These are phyloP conservation scores for Pluteus cervinus DNA, from an alignment of 768 basidiomycete genomes.

Conservation along the genomic window DNA sequence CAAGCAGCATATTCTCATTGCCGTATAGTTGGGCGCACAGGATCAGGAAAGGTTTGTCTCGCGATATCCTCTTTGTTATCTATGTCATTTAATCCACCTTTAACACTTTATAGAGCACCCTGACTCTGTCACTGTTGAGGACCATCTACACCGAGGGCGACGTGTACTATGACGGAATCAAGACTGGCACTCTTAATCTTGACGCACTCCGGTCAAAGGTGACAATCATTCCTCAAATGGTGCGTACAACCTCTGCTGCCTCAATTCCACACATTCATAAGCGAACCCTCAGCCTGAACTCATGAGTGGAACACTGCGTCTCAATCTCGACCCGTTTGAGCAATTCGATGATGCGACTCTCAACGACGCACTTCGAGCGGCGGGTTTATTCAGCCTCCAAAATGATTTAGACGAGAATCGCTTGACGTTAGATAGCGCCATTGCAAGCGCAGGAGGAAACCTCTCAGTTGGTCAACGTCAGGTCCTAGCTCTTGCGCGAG, in stretches of 20 bases:
- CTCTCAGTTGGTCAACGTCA: conserved; percentile 71
- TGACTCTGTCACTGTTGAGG: no score
- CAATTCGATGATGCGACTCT: conserved; percentile 8
- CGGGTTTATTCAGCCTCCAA: conserved; percentile 9
- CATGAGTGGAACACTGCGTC: conserved; percentile 27
- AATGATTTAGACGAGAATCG: conserved; percentile 16
- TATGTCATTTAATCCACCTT: background rate
- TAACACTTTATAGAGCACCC: no score
- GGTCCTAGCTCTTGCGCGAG: conserved; percentile 55
- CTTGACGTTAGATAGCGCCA: conserved; percentile 48
- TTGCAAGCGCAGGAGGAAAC: conserved; percentile 50
- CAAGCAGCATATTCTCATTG: background rate
- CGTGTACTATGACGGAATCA: conserved; percentile 50
- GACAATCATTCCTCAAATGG: conserved; percentile 52
- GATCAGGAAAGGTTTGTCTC: no score
- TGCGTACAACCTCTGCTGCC: conserved; percentile 13
- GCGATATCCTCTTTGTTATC: background rate
- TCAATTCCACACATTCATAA: background rate
- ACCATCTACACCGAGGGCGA: conserved; percentile 52
- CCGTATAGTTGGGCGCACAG: no score
- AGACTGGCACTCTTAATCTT: conserved; percentile 44
- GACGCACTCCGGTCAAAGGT: conserved; percentile 50
- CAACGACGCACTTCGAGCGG: conserved; percentile 7
- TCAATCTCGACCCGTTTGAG: conserved; percentile 10
- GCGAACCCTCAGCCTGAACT: conserved; percentile 33